Conservation (phyloP, 2,329 filamentous ascomycete species). For the Pseudocercospora macadamiae region DNA sequence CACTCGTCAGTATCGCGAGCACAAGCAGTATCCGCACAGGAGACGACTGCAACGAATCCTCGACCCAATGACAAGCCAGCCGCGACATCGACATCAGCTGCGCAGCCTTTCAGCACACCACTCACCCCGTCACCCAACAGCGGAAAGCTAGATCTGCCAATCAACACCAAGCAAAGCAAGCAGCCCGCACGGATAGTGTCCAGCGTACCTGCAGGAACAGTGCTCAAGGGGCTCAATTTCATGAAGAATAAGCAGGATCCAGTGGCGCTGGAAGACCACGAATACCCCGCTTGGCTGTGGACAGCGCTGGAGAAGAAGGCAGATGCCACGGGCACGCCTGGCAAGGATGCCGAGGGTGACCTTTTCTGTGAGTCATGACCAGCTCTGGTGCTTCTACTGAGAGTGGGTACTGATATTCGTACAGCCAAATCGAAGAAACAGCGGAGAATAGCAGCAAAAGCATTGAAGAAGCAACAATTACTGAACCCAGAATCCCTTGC, state of each 20-base stretch:
- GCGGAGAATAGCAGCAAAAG: conserved; percentile 70
- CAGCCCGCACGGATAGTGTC: conserved; percentile 29
- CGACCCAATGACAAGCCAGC: conserved; percentile 41
- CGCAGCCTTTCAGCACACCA: conserved; percentile 51
- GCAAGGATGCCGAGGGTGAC: conserved; percentile 65
- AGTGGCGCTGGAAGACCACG: conserved; percentile 71
- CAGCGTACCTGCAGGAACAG: conserved; percentile 67
- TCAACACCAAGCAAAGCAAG: conserved; percentile 32
- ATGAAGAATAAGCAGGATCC: conserved; percentile 74
- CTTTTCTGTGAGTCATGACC: conserved; percentile 70
- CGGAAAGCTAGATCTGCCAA: conserved; percentile 33
- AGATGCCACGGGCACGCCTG: conserved; percentile 47
- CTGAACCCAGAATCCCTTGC: conserved; percentile 67
- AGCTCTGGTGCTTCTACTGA: no score
- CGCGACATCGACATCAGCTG: conserved; percentile 49
- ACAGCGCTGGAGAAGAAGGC: conserved; percentile 62
- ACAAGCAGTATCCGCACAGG: conserved; percentile 34
- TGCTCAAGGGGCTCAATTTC: conserved; percentile 75
- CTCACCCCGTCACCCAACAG: conserved; percentile 36
- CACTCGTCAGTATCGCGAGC: conserved; percentile 18
- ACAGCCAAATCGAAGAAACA: conserved; percentile 84
- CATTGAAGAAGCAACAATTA: conserved; percentile 62
- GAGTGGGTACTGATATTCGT: neutral
- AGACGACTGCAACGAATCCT: conserved; percentile 34
- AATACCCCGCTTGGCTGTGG: conserved; percentile 85